phyloP scores from a whole-genome alignment of 2,329 filamentous ascomycete species.

The Colletotrichum navitas region DNA sequence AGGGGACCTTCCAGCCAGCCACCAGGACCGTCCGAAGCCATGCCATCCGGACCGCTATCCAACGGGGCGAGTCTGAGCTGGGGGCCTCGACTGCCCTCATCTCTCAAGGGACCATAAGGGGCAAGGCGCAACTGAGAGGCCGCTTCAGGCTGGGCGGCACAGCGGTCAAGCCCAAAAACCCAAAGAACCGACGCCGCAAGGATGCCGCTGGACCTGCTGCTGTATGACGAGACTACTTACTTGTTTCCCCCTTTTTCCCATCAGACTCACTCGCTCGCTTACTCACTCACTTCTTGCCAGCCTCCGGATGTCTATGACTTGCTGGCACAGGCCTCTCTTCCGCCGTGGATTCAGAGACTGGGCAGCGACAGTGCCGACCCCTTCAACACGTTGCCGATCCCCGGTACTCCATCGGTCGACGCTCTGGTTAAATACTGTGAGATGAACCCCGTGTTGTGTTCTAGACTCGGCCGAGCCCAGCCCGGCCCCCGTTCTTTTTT shows the following conservation, averaged over 20 bases:
- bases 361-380: conserved; percentile 36
- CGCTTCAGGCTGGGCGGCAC: conserved; percentile 37
- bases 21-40: conserved; percentile 39
- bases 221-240: background rate
- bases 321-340: conserved; percentile 1
- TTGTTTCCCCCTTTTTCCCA: too few species aligned
- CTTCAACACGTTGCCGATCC: conserved; percentile 41
- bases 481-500: background rate
- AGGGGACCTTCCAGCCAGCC: conserved; percentile 28
- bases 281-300: conserved; percentile 11
- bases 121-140: conserved; percentile 33
- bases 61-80: conserved; percentile 21
- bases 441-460: background rate
- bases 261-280: background rate
- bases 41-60: conserved; percentile 41
- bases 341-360: conserved; percentile 30
- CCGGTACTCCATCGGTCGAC: conserved; percentile 31
- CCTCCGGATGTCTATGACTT: background rate
- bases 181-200: conserved; percentile 9
- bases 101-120: conserved; percentile 22
- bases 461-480: background rate
- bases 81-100: conserved; percentile 18
- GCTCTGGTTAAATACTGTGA: conserved; percentile 41
- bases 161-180: background rate
- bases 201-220: background rate